A percentile compares a stretch with the other conserved stretches of the same genome.
These are phyloP conservation scores for Limnomonas spitsbergensis DNA, from an alignment of 139 green algal genomes.

Conservation along the genomic window DNA sequence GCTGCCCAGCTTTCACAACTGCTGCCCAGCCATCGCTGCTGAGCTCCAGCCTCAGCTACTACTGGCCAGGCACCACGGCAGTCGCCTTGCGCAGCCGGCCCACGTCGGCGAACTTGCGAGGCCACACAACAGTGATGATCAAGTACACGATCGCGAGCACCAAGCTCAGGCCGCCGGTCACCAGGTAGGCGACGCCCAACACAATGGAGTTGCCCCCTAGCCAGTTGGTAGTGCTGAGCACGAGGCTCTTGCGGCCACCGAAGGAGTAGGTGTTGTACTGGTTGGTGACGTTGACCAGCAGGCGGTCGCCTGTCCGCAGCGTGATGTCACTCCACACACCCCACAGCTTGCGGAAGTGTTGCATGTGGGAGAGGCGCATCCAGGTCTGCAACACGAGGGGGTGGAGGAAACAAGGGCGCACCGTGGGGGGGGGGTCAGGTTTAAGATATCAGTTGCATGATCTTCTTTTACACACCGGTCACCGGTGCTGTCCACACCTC, in stretches of 20 bases:
- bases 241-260: slow-evolving; percentile 63
- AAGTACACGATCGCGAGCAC: slow-evolving; percentile 54
- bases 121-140: slow-evolving; percentile 24
- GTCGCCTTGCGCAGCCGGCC: too few relatives aligned
- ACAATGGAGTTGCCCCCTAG: slow-evolving; percentile 77
- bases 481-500: neutral
- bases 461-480: slow-evolving; percentile 5
- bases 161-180: slow-evolving; percentile 55
- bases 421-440: slow-evolving; percentile 15
- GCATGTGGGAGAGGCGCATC: slow-evolving; percentile 81
- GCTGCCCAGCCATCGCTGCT: too few relatives aligned
- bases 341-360: slow-evolving; percentile 64
- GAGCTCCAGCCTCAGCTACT: too few relatives aligned
- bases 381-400: slow-evolving; percentile 95
- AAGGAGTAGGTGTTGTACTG: slow-evolving; percentile 84
- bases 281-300: slow-evolving; percentile 39
- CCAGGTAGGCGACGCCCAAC: slow-evolving; percentile 72
- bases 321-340: slow-evolving; percentile 36
- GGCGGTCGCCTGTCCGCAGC: slow-evolving; percentile 32
- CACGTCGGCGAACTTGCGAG: slow-evolving; percentile 45
- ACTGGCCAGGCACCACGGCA: too few relatives aligned
- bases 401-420: too few relatives aligned
- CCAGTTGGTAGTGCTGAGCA: slow-evolving; percentile 76
- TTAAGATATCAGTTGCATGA: neutral
- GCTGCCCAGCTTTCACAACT: too few relatives aligned